Evolutionary conservation across 129 eudicot genomes (phyloP).

Genomic region (Centrapalus pauciflorus): DNA sequence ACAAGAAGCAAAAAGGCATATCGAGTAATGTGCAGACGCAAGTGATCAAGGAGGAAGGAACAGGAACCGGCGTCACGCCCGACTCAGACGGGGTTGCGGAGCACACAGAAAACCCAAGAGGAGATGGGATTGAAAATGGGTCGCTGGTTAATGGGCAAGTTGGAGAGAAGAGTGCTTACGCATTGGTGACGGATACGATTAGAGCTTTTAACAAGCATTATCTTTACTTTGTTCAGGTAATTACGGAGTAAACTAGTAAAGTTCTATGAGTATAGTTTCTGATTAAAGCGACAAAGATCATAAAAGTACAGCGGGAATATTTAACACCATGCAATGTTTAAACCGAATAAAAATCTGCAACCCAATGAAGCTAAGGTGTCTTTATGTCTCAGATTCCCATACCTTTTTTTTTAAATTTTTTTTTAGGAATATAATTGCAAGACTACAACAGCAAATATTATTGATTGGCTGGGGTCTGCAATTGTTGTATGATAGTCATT

Average conservation of each 20-base stretch:
- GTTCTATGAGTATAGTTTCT: not conserved
- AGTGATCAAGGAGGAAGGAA: not conserved
- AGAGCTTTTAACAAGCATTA: conserved; percentile 50
- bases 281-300: not conserved
- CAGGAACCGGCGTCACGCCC: not conserved
- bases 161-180: conserved; percentile 41
- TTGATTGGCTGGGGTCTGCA: no score
- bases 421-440: not conserved
- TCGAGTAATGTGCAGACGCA: conserved; percentile 6
- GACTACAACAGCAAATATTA: not conserved
- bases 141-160: not conserved
- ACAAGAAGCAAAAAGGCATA: not conserved
- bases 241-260: not conserved
- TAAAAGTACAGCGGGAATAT: not conserved
- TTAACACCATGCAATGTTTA: not conserved
- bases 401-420: not conserved
- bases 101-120: not conserved
- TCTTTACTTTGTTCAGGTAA: conserved; percentile 76
- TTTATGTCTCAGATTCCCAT: not conserved
- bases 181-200: conserved; percentile 49
- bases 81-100: not conserved
- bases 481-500: no score
- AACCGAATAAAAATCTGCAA: not conserved
- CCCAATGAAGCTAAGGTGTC: not conserved
- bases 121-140: not conserved